Percentiles rank a stretch among this genome's conserved stretches.
Evolutionary conservation across 1,284 basidiomycete genomes (phyloP).

Genomic region (Cryptococcus deneoformans): DNA sequence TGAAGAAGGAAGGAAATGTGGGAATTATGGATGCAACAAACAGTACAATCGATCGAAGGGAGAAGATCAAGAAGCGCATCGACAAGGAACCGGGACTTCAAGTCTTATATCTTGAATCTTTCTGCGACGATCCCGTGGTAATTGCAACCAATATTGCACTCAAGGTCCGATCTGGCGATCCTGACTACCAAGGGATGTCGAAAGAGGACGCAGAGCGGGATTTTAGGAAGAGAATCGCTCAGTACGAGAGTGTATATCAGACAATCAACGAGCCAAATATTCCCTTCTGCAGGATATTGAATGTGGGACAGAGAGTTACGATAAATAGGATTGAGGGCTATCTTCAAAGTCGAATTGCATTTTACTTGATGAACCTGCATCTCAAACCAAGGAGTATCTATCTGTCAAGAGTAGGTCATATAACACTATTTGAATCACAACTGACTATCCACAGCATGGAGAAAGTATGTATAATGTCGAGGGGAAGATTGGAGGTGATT

Average conservation of each 20-base stretch:
- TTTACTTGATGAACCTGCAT: slow-evolving; percentile 98
- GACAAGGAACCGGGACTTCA: slow-evolving; percentile 83
- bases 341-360: slow-evolving; percentile 92
- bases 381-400: slow-evolving; percentile 96
- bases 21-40: slow-evolving; percentile 99
- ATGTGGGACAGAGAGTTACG: slow-evolving; percentile 81
- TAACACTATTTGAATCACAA: not conserved
- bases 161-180: slow-evolving; percentile 94
- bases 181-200: slow-evolving; percentile 90
- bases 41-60: slow-evolving; percentile 74
- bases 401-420: slow-evolving; percentile 73
- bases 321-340: slow-evolving; percentile 87
- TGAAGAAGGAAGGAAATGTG: slow-evolving; percentile 92
- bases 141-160: slow-evolving; percentile 95
- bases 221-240: slow-evolving; percentile 85
- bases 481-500: slow-evolving; percentile 97
- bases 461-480: slow-evolving; percentile 97
- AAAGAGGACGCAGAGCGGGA: slow-evolving; percentile 82
- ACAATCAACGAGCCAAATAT: slow-evolving; percentile 84
- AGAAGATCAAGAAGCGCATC: slow-evolving; percentile 77
- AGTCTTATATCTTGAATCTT: slow-evolving; percentile 90
- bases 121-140: slow-evolving; percentile 89
- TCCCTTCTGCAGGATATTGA: slow-evolving; percentile 81
- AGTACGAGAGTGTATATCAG: slow-evolving; percentile 96
- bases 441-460: slow-evolving; percentile 70